phyloP scores from a whole-genome alignment of 768 basidiomycete species.

The Mycena filopes region DNA sequence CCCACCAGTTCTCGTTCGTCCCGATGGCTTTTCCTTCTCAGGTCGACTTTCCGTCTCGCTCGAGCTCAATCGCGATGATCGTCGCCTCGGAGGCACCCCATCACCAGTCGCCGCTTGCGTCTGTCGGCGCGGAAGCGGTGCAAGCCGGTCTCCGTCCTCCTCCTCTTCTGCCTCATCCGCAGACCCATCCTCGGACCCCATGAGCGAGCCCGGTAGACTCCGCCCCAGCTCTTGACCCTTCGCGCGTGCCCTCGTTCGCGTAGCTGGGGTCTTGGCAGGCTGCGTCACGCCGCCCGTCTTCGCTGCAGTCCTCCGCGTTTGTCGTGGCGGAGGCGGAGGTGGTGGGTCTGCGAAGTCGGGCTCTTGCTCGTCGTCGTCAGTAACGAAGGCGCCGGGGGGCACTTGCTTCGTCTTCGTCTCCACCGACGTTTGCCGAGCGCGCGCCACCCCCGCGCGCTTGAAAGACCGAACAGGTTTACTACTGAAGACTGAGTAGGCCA shows the following conservation, averaged over 20 bases:
- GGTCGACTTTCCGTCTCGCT: constrained; percentile 20
- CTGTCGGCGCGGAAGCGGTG: constrained; percentile 48
- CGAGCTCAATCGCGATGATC: constrained; percentile 54
- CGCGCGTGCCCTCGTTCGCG: constrained; percentile 18
- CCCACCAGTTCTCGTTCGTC: constrained; percentile 17
- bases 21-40: constrained; percentile 27
- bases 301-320: constrained; percentile 22
- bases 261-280: constrained; percentile 10
- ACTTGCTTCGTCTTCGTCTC: constrained; percentile 43
- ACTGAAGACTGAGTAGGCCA: constrained; percentile 44
- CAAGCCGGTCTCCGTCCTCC: constrained; percentile 51
- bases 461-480: constrained; percentile 31
- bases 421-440: constrained; percentile 18
- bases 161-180: constrained; percentile 43
- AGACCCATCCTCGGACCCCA: constrained; percentile 42
- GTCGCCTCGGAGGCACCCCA: constrained; percentile 50
- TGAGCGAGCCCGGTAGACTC: constrained; percentile 40
- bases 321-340: constrained; percentile 24
- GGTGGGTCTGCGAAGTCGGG: constrained; percentile 30
- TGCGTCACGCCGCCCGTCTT: constrained; percentile 22
- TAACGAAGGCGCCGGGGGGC: constrained; percentile 59
- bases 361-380: constrained; percentile 50
- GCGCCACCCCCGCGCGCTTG: constrained; percentile 5
- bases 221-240: constrained; percentile 29
- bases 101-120: constrained; percentile 48